Base-by-base conservation (phyloP, 352 stramenopile genomes). In the Globisporangium mamillatum region DNA sequence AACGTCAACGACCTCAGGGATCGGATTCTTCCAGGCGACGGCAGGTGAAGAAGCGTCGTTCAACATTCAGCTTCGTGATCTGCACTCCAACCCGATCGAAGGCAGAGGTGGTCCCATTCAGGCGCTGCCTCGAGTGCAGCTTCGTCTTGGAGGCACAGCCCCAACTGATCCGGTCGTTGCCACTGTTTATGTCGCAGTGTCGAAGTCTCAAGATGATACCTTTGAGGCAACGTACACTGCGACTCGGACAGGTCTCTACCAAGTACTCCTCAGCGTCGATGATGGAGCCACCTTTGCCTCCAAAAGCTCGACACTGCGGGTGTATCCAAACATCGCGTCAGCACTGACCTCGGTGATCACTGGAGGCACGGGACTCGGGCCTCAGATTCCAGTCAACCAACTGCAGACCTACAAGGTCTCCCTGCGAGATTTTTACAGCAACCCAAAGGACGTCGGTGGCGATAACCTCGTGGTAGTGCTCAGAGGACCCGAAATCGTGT, bases 401-500 rank as follows among this genome's bases (percentile, higher is more conserved):
- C 46, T 64, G 38, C 63, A 78, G 56, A 76, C 78, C 0, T 82
- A 76, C 62, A 57, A 74, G 12, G 64, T 86, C 29, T 73, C 70
- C 24, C 63, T 84, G n/a, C 72, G 68, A 4, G 82, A 88, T 66
- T 66, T 69, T 14, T 87, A 80, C 63, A 75, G 67, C 46, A 89
- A 89, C 57, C 50, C 75, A 18, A 64, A 82, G 16, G 67, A 69
- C 48, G 74, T 61, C 5, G 80, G 76, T 7, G 80, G 77, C 0
- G 71, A 88, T 38, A 54, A 75, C 18, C 57, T 89, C 58, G 57
- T 76, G 54, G 77, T 80, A 6, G 62, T 72, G 9, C 54, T 87
- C 5, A 53, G 69, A 12, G 80, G 78, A 9, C 75, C 76, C 7
- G 71, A 75, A 12, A 68, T 60, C 34, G 72, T 79, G n/a, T 60